Evolutionary conservation across 768 basidiomycete species (phyloP), one percentile per base, ranked within the genome.

Genomic region (Hygrocybe coccinea): DNA sequence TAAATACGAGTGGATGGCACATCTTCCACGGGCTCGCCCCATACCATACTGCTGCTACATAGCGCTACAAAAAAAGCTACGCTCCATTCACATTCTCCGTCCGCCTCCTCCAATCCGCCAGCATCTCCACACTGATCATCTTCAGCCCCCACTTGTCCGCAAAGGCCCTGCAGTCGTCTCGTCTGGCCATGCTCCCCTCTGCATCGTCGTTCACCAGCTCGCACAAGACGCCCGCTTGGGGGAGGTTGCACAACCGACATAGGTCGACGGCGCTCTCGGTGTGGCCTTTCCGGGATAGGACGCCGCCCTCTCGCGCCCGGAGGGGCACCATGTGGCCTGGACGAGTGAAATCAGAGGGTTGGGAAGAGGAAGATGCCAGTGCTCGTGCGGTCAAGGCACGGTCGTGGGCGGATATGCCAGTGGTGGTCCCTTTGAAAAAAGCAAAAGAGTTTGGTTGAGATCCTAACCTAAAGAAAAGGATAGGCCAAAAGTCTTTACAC

Each of bases 271-370:
- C 86, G 47, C 87, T 81, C 69, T 99, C 97, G 0, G 97, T 99
- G 74, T 99, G 97, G 0, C 97, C 97, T 64, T 83, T 84, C 44
- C 97, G 83, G n/a, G 78, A 79, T 54, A 93, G 77, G 3, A 93
- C 86, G 12, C 97, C 97, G 7, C 93, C 93, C 2, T 81, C 76
- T 3, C 86, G 84, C 11, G 92, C 91, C 44, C 95, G 86, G 25
- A 99, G 76, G 22, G 97, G 95, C 0, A 97, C 93, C 79, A 97
- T 80, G 66, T 99, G 97, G 3, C 97, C 97, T 9, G 97, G 97
- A 11, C 95, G 84, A 2, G 84, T 84, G 67, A 99, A 95, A 62
- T 95, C 89, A 19, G 77, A 71, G 14, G 89, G 72, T 1, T 65
- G 67, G 14, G 79, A 70, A 11, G 71, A 64, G 5, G 83, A 72